phyloP scores from a whole-genome alignment of 2,329 filamentous ascomycete genomes.

The Fusarium foetens region DNA sequence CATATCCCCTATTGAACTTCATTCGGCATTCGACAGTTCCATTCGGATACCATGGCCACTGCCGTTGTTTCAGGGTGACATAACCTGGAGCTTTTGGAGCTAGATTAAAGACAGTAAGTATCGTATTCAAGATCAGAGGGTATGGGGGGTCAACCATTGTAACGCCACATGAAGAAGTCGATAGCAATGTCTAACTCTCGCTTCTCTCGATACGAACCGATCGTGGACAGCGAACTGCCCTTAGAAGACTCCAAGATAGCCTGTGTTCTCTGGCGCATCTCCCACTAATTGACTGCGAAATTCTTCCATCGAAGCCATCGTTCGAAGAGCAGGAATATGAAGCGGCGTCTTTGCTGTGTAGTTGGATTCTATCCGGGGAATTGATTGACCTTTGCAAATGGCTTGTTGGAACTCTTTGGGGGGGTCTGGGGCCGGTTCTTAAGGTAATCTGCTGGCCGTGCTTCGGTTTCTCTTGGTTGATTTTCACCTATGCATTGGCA shows the following conservation, averaged over 20 bases:
- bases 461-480: neutral
- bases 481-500: neutral
- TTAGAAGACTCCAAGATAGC: neutral
- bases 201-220: neutral
- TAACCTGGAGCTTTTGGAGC: neutral
- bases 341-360: neutral
- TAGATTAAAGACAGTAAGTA: neutral
- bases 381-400: neutral
- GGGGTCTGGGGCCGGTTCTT: neutral
- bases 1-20: neutral
- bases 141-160: neutral
- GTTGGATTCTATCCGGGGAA: neutral
- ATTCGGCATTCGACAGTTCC: neutral
- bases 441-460: neutral
- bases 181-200: neutral
- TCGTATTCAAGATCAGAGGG: neutral
- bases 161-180: neutral
- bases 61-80: rapidly evolving
- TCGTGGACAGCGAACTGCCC: neutral
- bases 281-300: neutral
- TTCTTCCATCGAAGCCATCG: neutral
- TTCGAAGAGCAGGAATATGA: neutral
- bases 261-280: neutral
- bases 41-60: neutral
- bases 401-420: neutral